Base-by-base conservation (phyloP, 768 basidiomycete species). In the Crepidotus variabilis region DNA sequence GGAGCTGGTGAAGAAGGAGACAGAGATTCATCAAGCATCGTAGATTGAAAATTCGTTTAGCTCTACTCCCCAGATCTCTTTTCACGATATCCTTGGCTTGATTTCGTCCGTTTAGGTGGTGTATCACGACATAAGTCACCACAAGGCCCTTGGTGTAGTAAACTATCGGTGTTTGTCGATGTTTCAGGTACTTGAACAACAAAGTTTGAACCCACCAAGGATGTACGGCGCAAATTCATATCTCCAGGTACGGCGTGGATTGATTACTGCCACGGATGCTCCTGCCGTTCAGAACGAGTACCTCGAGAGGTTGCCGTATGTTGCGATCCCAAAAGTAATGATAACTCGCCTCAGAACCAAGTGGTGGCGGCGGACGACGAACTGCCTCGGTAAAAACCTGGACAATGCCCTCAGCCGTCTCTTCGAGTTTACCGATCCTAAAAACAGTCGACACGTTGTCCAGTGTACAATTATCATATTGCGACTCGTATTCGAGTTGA, bases 111-210 rank as follows among this genome's bases (percentile, higher is more conserved):
- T 28, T 28, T 28, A 8, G 8, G 28, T 28, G 28, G 8, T 28
- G 8, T 28, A 28, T 28, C 28, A 8, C 28, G 28, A 28, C 28
- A 8, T 28, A 28, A 4, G 28, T 28, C 28, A 28, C 28, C 4
- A 8, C 3, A 28, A 28, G 28, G 28, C 28, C 28, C 28, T 8
- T 28, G 54, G 24, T 8, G 71, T 88, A 90, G 0, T 78, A 70
- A 57, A 85, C 71, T n/a, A 46, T 60, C 6, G 39, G 33, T 35
- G 51, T n/a, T n/a, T n/a, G n/a, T n/a, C n/a, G n/a, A n/a, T n/a
- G n/a, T n/a, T n/a, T n/a, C n/a, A n/a, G n/a, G n/a, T n/a, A n/a
- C n/a, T n/a, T n/a, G n/a, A n/a, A n/a, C n/a, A n/a, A n/a, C n/a
- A n/a, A n/a, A n/a, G n/a, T n/a, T n/a, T n/a, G n/a, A n/a, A 32